phyloP scores from a whole-genome alignment of 192 early-diverging fungal species.

The Backusella tuberculispora region DNA sequence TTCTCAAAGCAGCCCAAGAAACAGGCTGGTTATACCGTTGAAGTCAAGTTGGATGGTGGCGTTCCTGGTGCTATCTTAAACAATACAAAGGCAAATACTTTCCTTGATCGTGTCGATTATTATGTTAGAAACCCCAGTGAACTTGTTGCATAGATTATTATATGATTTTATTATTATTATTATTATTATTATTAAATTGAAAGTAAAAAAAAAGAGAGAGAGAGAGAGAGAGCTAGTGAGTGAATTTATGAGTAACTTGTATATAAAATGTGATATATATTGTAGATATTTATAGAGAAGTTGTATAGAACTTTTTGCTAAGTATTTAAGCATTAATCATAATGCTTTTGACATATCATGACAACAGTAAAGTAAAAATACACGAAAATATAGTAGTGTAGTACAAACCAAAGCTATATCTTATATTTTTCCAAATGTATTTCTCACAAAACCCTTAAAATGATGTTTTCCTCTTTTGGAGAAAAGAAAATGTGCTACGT shows the following conservation, averaged over 20 bases:
- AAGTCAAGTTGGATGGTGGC: constrained; percentile 53
- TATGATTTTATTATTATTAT: background rate
- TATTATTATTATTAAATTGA: background rate
- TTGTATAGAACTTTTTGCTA: background rate
- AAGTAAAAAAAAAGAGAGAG: too few relatives aligned
- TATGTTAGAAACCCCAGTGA: constrained; percentile 57
- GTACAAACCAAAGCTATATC: constrained; percentile 5
- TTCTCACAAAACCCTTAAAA: constrained; percentile 2
- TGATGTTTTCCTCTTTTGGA: background rate
- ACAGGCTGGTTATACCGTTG: constrained; percentile 37
- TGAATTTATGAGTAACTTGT: too few relatives aligned
- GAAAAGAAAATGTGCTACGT: background rate
- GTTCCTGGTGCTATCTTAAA: constrained; percentile 38
- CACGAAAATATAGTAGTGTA: background rate
- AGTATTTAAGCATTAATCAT: background rate
- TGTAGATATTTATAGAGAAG: background rate
- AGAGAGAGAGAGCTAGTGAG: too few relatives aligned
- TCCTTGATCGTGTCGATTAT: constrained; percentile 55
- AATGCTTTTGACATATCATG: constrained; percentile 12
- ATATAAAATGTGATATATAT: too few relatives aligned
- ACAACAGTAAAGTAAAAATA: background rate
- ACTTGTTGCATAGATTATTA: constrained; percentile 41
- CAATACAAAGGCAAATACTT: constrained; percentile 45
- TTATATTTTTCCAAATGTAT: background rate
- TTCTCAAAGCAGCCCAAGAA: constrained; percentile 36